Evolutionary conservation across 371 early-diverging fungal genomes (phyloP).

Genomic region (Modicella reniformis): DNA sequence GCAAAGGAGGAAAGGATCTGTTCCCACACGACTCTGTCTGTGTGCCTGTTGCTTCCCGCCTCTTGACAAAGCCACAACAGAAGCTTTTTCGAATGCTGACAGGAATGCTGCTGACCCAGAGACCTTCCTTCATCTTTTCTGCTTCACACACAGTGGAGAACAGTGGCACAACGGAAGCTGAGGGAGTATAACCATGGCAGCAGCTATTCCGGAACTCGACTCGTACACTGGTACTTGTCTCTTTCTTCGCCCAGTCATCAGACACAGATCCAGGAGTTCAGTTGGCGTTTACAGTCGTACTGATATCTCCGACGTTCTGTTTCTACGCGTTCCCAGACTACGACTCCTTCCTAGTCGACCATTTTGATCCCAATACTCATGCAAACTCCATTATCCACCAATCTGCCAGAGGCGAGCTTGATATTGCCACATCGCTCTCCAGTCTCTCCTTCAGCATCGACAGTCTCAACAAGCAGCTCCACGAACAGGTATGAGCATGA

Average conservation of each 20-base stretch:
- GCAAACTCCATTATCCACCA: conserved; percentile 64
- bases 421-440: conserved; percentile 74
- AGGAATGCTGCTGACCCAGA: too few species aligned
- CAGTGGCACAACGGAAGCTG: too few species aligned
- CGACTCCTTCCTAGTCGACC: conserved; percentile 65
- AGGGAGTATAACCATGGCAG: conserved; percentile 32
- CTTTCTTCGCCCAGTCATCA: conserved; percentile 6
- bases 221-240: conserved; percentile 40
- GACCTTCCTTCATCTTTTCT: too few species aligned
- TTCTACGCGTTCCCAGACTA: conserved; percentile 56
- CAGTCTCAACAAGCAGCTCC: conserved; percentile 79
- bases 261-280: neutral
- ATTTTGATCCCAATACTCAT: conserved; percentile 70
- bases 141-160: neutral
- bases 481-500: conserved; percentile 68
- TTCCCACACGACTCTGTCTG: neutral
- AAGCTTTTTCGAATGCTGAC: neutral
- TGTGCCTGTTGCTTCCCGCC: neutral
- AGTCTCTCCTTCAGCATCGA: conserved; percentile 80
- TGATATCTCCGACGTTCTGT: neutral
- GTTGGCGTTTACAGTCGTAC: neutral
- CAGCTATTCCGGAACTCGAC: conserved; percentile 42
- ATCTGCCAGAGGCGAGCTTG: conserved; percentile 63
- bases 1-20: neutral
- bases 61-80: neutral